phyloP scores from a whole-genome alignment of 345 rosid genomes.

The Eucalyptus rudis region DNA sequence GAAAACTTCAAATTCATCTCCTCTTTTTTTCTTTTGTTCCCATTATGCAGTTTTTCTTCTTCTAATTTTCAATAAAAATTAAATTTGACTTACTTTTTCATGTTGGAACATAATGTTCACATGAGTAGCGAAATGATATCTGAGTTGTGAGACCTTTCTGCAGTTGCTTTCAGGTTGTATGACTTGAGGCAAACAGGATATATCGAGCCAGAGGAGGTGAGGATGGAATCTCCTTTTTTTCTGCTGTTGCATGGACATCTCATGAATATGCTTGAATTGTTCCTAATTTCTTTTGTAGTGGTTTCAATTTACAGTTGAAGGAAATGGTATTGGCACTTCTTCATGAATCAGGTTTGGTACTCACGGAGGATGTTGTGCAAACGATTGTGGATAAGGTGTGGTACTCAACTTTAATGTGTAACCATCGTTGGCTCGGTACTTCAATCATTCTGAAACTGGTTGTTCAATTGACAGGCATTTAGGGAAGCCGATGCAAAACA shows the following conservation, averaged over 20 bases:
- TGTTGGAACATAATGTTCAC: neutral
- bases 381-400: slow-evolving; percentile 59
- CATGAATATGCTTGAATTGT: neutral
- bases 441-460: neutral
- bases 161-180: slow-evolving; percentile 59
- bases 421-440: neutral
- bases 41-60: neutral
- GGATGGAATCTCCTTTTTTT: neutral
- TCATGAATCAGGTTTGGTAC: slow-evolving; percentile 61
- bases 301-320: slow-evolving; percentile 29
- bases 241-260: neutral
- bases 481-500: slow-evolving; percentile 43
- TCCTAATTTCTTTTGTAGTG: neutral
- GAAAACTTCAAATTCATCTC: neutral
- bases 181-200: slow-evolving; percentile 46
- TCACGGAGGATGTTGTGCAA: slow-evolving; percentile 55
- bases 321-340: slow-evolving; percentile 86
- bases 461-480: slow-evolving; percentile 30
- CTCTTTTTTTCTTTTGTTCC: neutral
- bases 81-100: neutral
- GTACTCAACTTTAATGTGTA: neutral
- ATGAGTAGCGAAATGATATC: neutral
- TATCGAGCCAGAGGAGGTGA: slow-evolving; percentile 52
- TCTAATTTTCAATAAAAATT: neutral
- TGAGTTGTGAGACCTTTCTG: neutral